Percentiles rank a stretch among this genome's conserved stretches.
phyloP scores from a whole-genome alignment of 768 basidiomycete genomes.

The Boletus speciosus region DNA sequence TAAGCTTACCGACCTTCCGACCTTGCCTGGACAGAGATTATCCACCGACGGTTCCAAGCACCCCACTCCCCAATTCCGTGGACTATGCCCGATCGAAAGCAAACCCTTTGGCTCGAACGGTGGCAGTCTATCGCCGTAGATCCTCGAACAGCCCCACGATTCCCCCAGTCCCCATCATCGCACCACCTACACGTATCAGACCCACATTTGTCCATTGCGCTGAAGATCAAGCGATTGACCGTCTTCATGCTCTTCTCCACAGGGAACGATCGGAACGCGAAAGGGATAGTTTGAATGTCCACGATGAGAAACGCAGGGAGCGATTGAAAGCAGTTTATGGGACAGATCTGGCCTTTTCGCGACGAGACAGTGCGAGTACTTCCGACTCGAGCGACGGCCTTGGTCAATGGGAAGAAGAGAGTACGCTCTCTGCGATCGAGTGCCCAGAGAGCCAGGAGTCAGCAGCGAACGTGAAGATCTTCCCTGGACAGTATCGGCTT shows the following conservation, averaged over 20 bases:
- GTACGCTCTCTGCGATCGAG: conserved; percentile 9
- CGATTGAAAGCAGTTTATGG: background rate
- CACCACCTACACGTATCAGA: conserved; percentile 42
- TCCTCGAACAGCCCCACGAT: conserved; percentile 3
- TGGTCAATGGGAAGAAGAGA: conserved; percentile 18
- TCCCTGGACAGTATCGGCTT: background rate
- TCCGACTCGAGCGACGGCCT: conserved; percentile 11
- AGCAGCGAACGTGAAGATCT: background rate
- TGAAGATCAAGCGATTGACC: conserved; percentile 43
- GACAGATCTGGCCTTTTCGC: background rate
- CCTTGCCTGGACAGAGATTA: background rate
- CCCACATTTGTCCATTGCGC: conserved; percentile 23
- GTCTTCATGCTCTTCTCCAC: conserved; percentile 39
- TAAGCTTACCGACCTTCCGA: conserved; percentile 1
- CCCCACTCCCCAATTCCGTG: conserved; percentile 24
- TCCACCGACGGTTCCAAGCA: conserved; percentile 23
- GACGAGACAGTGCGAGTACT: conserved; percentile 6
- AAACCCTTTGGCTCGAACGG: conserved; percentile 25
- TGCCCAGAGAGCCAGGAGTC: conserved; percentile 19
- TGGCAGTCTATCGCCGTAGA: conserved; percentile 1
- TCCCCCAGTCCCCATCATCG: conserved; percentile 47
- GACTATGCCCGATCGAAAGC: conserved; percentile 21
- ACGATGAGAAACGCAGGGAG: conserved; percentile 9
- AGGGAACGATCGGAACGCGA: conserved; percentile 39
- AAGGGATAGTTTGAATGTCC: conserved; percentile 31